Evolutionary conservation across 2,329 filamentous ascomycete genomes (phyloP), one percentile per base, ranked within the genome.

Genomic region (Bipolaris cookei): DNA sequence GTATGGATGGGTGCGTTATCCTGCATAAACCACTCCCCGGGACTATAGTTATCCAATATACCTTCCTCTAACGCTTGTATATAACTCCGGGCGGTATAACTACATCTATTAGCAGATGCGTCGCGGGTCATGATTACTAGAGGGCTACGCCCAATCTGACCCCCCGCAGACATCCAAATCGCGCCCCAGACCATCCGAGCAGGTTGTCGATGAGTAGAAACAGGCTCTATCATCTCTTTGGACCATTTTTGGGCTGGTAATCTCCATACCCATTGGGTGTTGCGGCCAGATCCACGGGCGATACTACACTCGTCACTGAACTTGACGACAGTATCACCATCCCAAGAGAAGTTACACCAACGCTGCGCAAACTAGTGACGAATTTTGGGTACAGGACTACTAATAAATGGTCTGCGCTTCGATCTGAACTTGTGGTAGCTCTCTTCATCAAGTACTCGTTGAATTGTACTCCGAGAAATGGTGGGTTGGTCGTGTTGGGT

Each of bases 1-100:
- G 25, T 69, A 43, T 71, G 56, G 16, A 70, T 63, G 21, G 44
- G 51, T 7, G 65, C 54, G 47, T 70, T 70, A 56, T 70, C 62
- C 48, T 67, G 56, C 52, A 66, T 57, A 56, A 65, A 67, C 8
- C 14, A 2, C 38, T 60, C 28, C 7, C 51, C 45, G 21, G 41
- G 21, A n/a, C 11, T 18, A 48, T 61, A 61, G 2, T 51, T 7
- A 46, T 2, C n/a, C 5, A 45, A 34, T 6, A 63, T 38, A 3
- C 52, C 54, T 45, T 60, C 38, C 30, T 58, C 20, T 47, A 21
- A 46, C 38, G 7, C 49, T 4, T 14, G 14, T 2, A 34, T 49
- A 51, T 37, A 38, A 28, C 25, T 28, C 25, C 25, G 8, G 4
- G 8, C 4, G 25, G 48, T 51, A 38, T 65, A 65, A 1, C 62